Percentiles rank a stretch among this genome's conserved stretches.
Evolutionary conservation across 2,329 filamentous ascomycete species (phyloP).

Genomic region (Fusarium avenaceum): DNA sequence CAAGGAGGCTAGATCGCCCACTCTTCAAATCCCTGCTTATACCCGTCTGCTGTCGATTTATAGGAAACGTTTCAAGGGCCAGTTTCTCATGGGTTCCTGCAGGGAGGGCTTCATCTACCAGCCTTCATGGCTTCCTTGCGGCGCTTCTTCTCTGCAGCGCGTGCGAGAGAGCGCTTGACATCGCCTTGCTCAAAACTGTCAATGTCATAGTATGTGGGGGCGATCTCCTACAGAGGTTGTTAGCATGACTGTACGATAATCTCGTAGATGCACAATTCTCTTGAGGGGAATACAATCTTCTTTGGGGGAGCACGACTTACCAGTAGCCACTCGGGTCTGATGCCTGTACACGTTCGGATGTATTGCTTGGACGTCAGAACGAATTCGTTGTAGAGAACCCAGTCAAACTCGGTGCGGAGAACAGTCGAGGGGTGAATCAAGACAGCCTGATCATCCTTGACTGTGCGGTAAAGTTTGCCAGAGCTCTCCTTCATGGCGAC

Average conservation of each 20-base stretch:
- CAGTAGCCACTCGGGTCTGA: constrained; percentile 94
- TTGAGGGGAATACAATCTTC: not conserved
- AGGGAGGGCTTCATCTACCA: constrained; percentile 53
- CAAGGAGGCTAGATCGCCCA: constrained; percentile 29
- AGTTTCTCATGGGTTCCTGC: constrained; percentile 25
- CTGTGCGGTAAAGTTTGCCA: constrained; percentile 92
- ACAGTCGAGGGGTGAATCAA: constrained; percentile 95
- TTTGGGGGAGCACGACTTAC: constrained; percentile 63
- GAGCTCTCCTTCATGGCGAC: constrained; percentile 92
- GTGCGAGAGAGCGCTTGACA: constrained; percentile 76
- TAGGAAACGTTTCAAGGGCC: not conserved
- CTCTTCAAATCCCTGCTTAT: constrained; percentile 20
- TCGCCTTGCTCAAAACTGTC: constrained; percentile 87
- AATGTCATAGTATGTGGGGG: constrained; percentile 92
- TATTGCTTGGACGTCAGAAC: constrained; percentile 99
- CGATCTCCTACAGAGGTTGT: constrained; percentile 77
- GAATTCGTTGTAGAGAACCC: constrained; percentile 99
- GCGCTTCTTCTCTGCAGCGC: constrained; percentile 71
- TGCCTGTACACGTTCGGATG: constrained; percentile 90
- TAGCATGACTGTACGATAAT: constrained; percentile 19
- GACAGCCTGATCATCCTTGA: constrained; percentile 96
- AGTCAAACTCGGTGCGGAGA: constrained; percentile 88
- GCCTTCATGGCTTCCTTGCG: constrained; percentile 70
- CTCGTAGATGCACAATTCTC: constrained; percentile 7
- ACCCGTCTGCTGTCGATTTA: constrained; percentile 3